Evolutionary conservation across 139 green algal genomes (phyloP).

Genomic region (Picochlorum sp.): DNA sequence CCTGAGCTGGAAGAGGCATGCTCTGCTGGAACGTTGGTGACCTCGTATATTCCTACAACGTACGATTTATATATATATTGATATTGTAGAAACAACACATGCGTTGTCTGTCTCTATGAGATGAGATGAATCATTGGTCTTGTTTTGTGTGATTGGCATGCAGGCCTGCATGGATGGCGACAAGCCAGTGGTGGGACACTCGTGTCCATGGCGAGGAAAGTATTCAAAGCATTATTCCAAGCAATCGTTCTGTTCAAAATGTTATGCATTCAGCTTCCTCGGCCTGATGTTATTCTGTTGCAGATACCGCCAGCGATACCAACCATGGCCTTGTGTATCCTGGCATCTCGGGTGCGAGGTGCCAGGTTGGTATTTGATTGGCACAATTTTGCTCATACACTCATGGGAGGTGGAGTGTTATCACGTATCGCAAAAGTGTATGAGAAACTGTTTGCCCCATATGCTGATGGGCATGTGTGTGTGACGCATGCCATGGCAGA

Average conservation of each 20-base stretch:
- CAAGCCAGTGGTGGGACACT: too few species aligned
- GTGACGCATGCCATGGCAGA: slow-evolving; percentile 80
- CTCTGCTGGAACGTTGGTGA: slow-evolving; percentile 23
- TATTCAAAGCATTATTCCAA: slow-evolving; percentile 59
- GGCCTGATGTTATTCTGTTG: slow-evolving; percentile 49
- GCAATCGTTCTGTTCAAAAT: slow-evolving; percentile 48
- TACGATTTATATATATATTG: background rate
- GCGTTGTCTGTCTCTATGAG: background rate
- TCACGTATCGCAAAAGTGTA: slow-evolving; percentile 44
- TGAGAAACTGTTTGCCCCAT: slow-evolving; percentile 50
- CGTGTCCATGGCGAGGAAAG: too few species aligned
- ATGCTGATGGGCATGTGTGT: slow-evolving; percentile 56
- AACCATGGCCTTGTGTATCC: slow-evolving; percentile 61
- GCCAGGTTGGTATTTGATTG: slow-evolving; percentile 82
- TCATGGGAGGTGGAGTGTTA: slow-evolving; percentile 66
- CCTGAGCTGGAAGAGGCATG: slow-evolving; percentile 20
- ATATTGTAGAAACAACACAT: background rate
- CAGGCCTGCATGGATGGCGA: slow-evolving; percentile 16
- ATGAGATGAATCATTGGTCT: background rate
- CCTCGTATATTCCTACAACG: background rate
- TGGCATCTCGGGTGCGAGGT: slow-evolving; percentile 48
- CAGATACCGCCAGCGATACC: slow-evolving; percentile 89
- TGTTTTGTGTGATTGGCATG: background rate
- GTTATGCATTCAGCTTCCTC: slow-evolving; percentile 44
- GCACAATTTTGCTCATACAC: slow-evolving; percentile 92